phyloP scores from a whole-genome alignment of 1,284 basidiomycete genomes.

The Ganoderma boninense region DNA sequence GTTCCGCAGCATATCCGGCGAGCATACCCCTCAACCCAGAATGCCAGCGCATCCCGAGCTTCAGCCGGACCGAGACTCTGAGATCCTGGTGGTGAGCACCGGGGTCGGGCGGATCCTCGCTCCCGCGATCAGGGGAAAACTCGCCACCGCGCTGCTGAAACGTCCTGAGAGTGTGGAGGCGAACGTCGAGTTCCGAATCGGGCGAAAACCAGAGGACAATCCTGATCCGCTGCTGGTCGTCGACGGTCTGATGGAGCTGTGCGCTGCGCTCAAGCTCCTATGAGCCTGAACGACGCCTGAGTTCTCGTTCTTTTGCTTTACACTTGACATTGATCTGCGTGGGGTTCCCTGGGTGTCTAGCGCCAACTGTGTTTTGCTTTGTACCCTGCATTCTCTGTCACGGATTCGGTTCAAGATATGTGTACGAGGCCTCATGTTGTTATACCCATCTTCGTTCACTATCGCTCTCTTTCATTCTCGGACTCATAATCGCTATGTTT shows the following conservation, averaged over 20 bases:
- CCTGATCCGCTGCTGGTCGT: neutral
- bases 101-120: neutral
- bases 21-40: too few relatives aligned
- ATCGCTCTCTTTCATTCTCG: too few relatives aligned
- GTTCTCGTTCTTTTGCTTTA: too few relatives aligned
- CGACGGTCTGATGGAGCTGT: neutral
- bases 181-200: neutral
- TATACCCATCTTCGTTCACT: too few relatives aligned
- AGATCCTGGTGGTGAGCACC: neutral
- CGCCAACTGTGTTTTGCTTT: too few relatives aligned
- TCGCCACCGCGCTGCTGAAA: neutral
- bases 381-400: too few relatives aligned
- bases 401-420: too few relatives aligned
- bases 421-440: too few relatives aligned
- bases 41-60: too few relatives aligned
- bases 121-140: neutral
- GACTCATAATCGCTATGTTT: too few relatives aligned
- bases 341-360: too few relatives aligned
- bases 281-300: neutral
- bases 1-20: neutral
- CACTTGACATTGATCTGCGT: too few relatives aligned
- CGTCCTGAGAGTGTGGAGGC: neutral
- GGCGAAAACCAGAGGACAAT: neutral
- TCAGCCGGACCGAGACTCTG: neutral
- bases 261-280: neutral